Evolutionary conservation across 108 stramenopile species (phyloP).

Genomic region (Chaetoceros tenuissimus): DNA sequence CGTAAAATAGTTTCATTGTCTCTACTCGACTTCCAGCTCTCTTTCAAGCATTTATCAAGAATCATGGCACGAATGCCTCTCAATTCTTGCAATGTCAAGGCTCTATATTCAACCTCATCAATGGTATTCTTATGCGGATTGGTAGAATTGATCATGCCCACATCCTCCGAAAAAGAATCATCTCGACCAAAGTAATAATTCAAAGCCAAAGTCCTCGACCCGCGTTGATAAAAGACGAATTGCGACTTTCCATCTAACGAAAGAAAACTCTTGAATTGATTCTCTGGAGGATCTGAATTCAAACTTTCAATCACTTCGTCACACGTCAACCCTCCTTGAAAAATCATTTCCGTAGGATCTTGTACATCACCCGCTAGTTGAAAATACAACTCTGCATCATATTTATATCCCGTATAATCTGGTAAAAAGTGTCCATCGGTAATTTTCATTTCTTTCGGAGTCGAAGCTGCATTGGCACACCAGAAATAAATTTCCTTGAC

Average conservation of each 20-base stretch:
- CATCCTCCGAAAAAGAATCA: neutral
- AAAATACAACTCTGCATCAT: neutral
- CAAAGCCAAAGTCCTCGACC: neutral
- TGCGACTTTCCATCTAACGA: neutral
- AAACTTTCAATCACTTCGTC: neutral
- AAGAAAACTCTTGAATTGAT: neutral
- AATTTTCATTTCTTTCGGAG: neutral
- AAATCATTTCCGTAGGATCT: neutral
- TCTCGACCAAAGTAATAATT: neutral
- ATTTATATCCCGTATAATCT: neutral
- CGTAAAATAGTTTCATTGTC: neutral
- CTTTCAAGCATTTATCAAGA: neutral
- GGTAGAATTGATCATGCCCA: neutral
- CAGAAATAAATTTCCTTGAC: neutral
- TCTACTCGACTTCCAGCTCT: neutral
- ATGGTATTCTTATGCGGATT: neutral
- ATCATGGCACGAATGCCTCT: neutral
- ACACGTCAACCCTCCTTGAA: neutral
- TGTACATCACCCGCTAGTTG: neutral
- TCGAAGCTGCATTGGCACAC: neutral
- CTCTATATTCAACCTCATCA: neutral
- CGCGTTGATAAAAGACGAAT: neutral
- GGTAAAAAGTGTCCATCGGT: neutral
- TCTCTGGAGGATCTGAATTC: neutral
- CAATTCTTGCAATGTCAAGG: neutral